Evolutionary conservation across 1,139 yeast genomes (phyloP).

Genomic region (Hansenula sp.): DNA sequence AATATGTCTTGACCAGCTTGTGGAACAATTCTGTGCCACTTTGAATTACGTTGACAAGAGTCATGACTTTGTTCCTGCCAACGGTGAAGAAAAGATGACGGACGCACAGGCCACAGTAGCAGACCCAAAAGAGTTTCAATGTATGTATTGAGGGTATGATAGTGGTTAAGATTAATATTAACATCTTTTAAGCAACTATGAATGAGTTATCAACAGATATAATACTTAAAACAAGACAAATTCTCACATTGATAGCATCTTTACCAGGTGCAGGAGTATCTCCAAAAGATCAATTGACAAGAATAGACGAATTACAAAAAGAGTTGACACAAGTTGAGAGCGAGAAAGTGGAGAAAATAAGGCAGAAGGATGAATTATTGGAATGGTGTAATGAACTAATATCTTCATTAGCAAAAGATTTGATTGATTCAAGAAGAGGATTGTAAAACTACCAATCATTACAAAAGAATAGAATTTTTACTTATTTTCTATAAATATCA

Average conservation of each 20-base stretch:
- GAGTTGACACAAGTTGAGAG: constrained; percentile 62
- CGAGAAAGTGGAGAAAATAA: constrained; percentile 52
- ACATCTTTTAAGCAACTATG: constrained; percentile 34
- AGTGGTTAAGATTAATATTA: no score
- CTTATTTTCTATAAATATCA: constrained; percentile 26
- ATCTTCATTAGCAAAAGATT: constrained; percentile 15
- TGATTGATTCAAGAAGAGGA: constrained; percentile 17
- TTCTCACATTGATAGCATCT: constrained; percentile 78
- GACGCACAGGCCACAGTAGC: constrained; percentile 42
- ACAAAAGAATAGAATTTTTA: no score
- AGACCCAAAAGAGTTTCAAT: constrained; percentile 34
- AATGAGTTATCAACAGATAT: constrained; percentile 80
- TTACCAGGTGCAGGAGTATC: constrained; percentile 92
- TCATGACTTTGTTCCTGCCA: constrained; percentile 53
- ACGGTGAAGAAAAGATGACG: constrained; percentile 44
- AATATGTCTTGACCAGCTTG: constrained; percentile 83
- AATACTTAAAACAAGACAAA: constrained; percentile 81
- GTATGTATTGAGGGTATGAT: no score
- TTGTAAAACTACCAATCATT: no score
- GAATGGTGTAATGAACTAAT: constrained; percentile 69
- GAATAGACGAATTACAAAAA: constrained; percentile 57
- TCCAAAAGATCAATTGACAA: constrained; percentile 64
- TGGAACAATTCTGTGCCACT: constrained; percentile 90
- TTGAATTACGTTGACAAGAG: constrained; percentile 77
- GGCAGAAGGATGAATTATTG: constrained; percentile 62